Percentiles rank a stretch among this genome's conserved stretches.
Evolutionary conservation across 1,139 yeast genomes (phyloP).

Genomic region (Suhomyces panamericanus): DNA sequence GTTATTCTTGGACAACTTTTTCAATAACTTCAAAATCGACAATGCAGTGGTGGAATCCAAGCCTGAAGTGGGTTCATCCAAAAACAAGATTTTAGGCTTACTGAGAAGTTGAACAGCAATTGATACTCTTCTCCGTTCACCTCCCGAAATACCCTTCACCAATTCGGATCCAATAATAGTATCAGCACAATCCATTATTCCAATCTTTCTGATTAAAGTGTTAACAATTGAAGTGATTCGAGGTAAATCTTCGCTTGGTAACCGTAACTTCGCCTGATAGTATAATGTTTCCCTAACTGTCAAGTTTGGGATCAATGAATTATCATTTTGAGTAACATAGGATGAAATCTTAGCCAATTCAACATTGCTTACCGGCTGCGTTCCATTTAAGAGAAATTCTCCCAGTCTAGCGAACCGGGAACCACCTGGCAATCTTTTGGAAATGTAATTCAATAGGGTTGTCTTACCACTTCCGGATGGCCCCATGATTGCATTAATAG

Average conservation of each 20-base stretch:
- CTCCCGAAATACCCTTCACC: conserved; percentile 81
- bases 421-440: conserved; percentile 58
- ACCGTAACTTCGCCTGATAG: conserved; percentile 69
- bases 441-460: conserved; percentile 64
- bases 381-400: conserved; percentile 24
- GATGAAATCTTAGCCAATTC: conserved; percentile 55
- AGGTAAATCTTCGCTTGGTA: conserved; percentile 39
- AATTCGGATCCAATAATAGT: conserved; percentile 71
- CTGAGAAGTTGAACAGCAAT: conserved; percentile 77
- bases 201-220: conserved; percentile 62
- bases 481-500: conserved; percentile 83
- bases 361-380: conserved; percentile 37
- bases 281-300: conserved; percentile 77
- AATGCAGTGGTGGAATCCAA: conserved; percentile 79
- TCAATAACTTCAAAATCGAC: conserved; percentile 62
- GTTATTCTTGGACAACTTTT: conserved; percentile 51
- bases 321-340: conserved; percentile 81
- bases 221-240: conserved; percentile 42
- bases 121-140: conserved; percentile 80
- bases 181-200: conserved; percentile 75
- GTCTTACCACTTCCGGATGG: conserved; percentile 90
- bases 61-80: conserved; percentile 92
- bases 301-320: conserved; percentile 62
- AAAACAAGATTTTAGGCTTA: conserved; percentile 66
- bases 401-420: conserved; percentile 31